These are phyloP conservation scores for Curvularia spicifera DNA, from an alignment of 2,329 filamentous ascomycete genomes.

Conservation along the genomic window DNA sequence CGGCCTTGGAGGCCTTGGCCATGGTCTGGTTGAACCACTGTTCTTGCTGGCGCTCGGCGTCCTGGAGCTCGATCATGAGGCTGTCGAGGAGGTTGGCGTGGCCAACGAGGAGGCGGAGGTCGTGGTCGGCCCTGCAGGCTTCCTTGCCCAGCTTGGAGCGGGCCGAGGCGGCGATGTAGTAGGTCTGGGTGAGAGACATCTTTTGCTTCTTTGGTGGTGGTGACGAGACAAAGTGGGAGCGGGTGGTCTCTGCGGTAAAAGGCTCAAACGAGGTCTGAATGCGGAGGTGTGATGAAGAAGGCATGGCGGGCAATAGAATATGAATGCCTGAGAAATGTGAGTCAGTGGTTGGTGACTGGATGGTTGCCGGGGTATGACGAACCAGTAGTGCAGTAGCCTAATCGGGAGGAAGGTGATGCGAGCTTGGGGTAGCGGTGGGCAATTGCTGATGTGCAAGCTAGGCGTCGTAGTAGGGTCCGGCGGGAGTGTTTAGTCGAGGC, in stretches of 20 bases:
- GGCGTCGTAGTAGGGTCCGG: background rate
- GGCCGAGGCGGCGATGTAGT: conserved; percentile 97
- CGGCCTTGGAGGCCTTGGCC: conserved; percentile 69
- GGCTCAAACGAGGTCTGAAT: conserved; percentile 56
- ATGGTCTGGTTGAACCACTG: conserved; percentile 98
- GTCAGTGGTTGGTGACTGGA: conserved; percentile 57
- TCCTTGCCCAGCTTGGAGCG: conserved; percentile 94
- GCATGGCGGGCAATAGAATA: conserved; percentile 50
- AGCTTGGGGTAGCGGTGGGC: conserved; percentile 23
- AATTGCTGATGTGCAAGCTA: conserved; percentile 1
- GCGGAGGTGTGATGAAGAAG: conserved; percentile 56
- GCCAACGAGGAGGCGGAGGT: conserved; percentile 92
- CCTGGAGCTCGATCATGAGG: conserved; percentile 88
- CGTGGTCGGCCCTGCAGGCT: conserved; percentile 88
- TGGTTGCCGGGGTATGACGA: conserved; percentile 37
- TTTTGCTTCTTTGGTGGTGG: conserved; percentile 69
- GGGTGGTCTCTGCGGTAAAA: conserved; percentile 53
- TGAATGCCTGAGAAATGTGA: conserved; percentile 48
- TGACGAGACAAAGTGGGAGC: conserved; percentile 51
- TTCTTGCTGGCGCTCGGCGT: conserved; percentile 94
- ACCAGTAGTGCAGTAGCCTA: conserved; percentile 42
- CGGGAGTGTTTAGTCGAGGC: too few species aligned
- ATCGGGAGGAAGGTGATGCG: conserved; percentile 44
- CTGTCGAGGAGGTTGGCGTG: conserved; percentile 98
- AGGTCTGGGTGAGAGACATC: conserved; percentile 98